Conservation (phyloP, 495 filamentous ascomycete species). For the Parathielavia appendiculata region DNA sequence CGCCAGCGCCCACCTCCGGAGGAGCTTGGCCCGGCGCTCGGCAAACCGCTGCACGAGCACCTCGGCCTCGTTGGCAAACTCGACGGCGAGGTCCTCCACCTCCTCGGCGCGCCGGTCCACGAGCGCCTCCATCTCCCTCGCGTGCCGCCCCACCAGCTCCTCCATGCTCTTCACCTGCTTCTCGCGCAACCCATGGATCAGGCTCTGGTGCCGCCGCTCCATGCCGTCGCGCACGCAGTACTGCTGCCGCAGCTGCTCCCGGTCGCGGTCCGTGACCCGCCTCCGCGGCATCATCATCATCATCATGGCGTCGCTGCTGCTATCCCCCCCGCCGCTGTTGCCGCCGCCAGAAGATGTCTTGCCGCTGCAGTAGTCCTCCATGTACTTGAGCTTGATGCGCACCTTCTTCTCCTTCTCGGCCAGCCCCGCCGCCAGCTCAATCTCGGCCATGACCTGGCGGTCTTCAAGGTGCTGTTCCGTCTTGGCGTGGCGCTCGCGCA, state of each 20-base stretch:
- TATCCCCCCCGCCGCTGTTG: conserved; percentile 23
- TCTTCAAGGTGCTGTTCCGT: conserved; percentile 63
- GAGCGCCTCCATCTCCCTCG: conserved; percentile 54
- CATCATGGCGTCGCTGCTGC: not conserved
- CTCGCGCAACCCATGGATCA: conserved; percentile 76
- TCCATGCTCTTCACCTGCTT: conserved; percentile 66
- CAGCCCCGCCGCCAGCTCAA: conserved; percentile 48
- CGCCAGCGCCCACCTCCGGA: conserved; percentile 57
- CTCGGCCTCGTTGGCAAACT: conserved; percentile 51
- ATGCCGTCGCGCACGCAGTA: conserved; percentile 64
- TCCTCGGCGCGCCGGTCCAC: conserved; percentile 48
- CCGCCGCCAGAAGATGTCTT: conserved; percentile 9
- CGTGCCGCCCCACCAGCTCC: conserved; percentile 60
- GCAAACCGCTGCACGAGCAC: conserved; percentile 44
- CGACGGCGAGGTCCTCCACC: conserved; percentile 53
- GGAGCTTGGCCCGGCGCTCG: conserved; percentile 47
- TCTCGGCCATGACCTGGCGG: conserved; percentile 67
- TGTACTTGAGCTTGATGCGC: conserved; percentile 65
- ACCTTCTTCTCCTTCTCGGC: conserved; percentile 56
- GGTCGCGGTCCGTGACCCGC: conserved; percentile 52
- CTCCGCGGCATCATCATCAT: conserved; percentile 34
- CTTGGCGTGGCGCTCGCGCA: conserved; percentile 45
- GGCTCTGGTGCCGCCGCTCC: conserved; percentile 62
- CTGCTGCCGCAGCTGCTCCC: conserved; percentile 63
- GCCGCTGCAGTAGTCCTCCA: conserved; percentile 72